These are phyloP conservation scores for Coelastrella sp. DNA, from an alignment of 139 green algal species.

Conservation along the genomic window DNA sequence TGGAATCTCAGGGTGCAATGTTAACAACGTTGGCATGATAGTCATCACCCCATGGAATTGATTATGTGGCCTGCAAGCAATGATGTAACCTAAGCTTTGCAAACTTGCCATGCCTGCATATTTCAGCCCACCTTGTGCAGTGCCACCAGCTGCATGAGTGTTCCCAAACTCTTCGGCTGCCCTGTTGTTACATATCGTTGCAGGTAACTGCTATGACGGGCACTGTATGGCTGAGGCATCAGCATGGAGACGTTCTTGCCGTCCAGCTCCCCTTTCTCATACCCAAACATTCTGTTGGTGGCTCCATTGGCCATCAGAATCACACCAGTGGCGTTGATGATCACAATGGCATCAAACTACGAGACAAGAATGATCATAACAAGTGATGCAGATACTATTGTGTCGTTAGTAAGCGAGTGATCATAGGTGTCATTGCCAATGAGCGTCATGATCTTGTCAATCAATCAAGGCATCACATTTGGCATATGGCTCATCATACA, in stretches of 20 bases:
- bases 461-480: too few relatives aligned
- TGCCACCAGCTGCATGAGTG: constrained; percentile 21
- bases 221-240: constrained; percentile 62
- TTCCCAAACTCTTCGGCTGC: constrained; percentile 29
- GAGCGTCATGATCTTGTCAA: neutral
- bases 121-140: constrained; percentile 49
- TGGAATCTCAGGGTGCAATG: too few relatives aligned
- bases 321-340: constrained; percentile 57
- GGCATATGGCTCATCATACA: too few relatives aligned
- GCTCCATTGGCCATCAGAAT: constrained; percentile 54
- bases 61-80: too few relatives aligned
- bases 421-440: too few relatives aligned
- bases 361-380: neutral
- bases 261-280: constrained; percentile 67
- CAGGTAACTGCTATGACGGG: constrained; percentile 56
- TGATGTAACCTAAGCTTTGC: neutral
- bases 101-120: too few relatives aligned
- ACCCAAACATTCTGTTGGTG: constrained; percentile 35
- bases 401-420: neutral
- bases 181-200: constrained; percentile 5
- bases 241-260: constrained; percentile 67
- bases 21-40: too few relatives aligned
- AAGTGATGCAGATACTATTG: neutral
- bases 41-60: too few relatives aligned
- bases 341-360: constrained; percentile 50